Evolutionary conservation across 345 rosid genomes (phyloP), one percentile per base, ranked within the genome.

Genomic region (Citrus glauca): DNA sequence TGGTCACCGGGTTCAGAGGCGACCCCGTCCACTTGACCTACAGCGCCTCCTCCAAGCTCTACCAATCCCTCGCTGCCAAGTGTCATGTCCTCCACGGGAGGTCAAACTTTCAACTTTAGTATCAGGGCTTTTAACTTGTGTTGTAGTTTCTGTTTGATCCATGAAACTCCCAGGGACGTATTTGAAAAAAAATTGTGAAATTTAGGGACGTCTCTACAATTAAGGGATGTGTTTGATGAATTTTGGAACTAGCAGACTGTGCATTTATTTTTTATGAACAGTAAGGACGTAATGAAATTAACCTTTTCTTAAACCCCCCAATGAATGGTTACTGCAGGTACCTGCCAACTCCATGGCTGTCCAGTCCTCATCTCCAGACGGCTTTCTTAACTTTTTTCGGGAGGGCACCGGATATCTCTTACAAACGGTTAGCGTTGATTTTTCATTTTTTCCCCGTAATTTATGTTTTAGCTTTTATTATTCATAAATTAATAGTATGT

Each of bases 281-380:
- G n/a, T 9, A 59, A 59, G 33, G 38, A 64, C 19, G 67, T 16
- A 64, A 6, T 7, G 67, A 16, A 64, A 30, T 32, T 64, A 30
- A 32, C 22, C 13, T 20, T 35, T 69, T 33, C 10, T 33, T 45
- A 16, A 0, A 5, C 5, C 37, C 37, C 3, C 0, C 5, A 2
- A 38, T 38, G 42, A 14, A 63, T 63, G 25, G 27, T 63, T 25
- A 24, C 9, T 69, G 19, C 71, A 86, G 89, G 79, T 86, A 77
- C 79, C 48, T 37, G 60, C 72, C 85, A 5, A 86, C 87, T 33
- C 87, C 87, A 42, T 86, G 89, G 89, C 84, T 86, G 6, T 80
- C 78, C 19, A 82, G 89, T 79, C 85, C 89, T 82, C 87, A 86
- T 80, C 76, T 84, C 32, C 89, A 86, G 73, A 86, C 86, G 6